These are phyloP conservation scores for Gastrolobium villosum DNA, from an alignment of 306 rosid genomes.

Conservation along the genomic window DNA sequence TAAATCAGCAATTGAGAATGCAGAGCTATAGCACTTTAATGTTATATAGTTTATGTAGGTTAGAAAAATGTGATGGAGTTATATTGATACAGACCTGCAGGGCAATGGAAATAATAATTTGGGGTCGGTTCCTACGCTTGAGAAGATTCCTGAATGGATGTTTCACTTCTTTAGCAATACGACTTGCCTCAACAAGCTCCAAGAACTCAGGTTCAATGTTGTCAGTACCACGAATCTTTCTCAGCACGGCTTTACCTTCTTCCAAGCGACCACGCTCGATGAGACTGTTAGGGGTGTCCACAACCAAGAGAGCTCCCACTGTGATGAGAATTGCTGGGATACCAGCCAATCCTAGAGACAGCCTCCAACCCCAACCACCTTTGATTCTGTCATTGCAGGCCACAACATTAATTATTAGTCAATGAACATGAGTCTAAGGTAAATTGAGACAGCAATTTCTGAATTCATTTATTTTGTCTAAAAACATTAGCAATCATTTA, in stretches of 20 bases:
- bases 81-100: conserved; percentile 59
- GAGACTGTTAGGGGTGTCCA: conserved; percentile 95
- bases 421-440: neutral
- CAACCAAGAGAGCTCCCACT: conserved; percentile 76
- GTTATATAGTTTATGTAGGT: no score
- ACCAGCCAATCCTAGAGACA: conserved; percentile 92
- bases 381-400: conserved; percentile 56
- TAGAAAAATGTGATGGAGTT: no score
- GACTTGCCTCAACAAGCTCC: conserved; percentile 88
- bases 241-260: conserved; percentile 80
- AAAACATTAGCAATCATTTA: neutral
- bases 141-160: conserved; percentile 87
- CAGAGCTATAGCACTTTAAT: no score
- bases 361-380: conserved; percentile 98
- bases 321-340: conserved; percentile 84
- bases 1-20: no score
- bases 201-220: conserved; percentile 82
- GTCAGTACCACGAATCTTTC: conserved; percentile 77
- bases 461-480: neutral
- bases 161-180: conserved; percentile 71
- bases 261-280: conserved; percentile 83
- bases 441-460: neutral
- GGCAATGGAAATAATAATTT: conserved; percentile 76
- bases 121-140: conserved; percentile 83
- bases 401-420: conserved; percentile 1